Conservation (phyloP, 441 rosid species). For the Brassica hybrid region DNA sequence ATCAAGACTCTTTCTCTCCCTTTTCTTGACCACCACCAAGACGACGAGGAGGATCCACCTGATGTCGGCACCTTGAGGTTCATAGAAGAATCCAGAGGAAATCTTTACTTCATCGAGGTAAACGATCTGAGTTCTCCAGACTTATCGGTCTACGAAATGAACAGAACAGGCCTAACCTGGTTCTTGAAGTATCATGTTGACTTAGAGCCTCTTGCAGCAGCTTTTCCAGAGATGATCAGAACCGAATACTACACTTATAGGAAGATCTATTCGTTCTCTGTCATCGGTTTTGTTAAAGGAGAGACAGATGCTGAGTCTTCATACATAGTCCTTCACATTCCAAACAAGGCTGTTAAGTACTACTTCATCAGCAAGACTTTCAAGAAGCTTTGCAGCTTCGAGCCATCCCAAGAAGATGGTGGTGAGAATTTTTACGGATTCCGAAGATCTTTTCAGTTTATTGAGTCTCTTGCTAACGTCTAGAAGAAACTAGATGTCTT, state of each 20-base stretch:
- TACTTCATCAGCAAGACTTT: conserved; percentile 44
- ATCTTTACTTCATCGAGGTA: conserved; percentile 46
- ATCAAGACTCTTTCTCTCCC: conserved; percentile 48
- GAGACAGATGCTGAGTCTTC: conserved; percentile 32
- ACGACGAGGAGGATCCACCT: not conserved
- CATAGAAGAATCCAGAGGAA: conserved; percentile 47
- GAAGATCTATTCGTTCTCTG: conserved; percentile 5
- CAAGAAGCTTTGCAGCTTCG: conserved; percentile 42
- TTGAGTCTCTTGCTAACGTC: conserved; percentile 31
- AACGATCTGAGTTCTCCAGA: conserved; percentile 28
- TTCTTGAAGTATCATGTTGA: conserved; percentile 51
- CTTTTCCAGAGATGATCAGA: conserved; percentile 51
- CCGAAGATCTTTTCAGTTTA: conserved; percentile 10
- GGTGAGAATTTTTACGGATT: not conserved
- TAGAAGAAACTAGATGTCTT: conserved; percentile 52
- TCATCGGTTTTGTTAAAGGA: conserved; percentile 21
- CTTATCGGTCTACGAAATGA: conserved; percentile 53
- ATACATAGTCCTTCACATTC: conserved; percentile 34
- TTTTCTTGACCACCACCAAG: conserved; percentile 38
- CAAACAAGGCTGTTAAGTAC: conserved; percentile 43
- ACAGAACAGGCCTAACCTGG: conserved; percentile 49
- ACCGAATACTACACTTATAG: not conserved
- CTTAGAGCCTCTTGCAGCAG: conserved; percentile 38
- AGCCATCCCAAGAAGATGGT: not conserved
- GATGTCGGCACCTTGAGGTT: conserved; percentile 24